A percentile compares a stretch with the other conserved stretches of the same genome.
phyloP scores from a whole-genome alignment of 1,284 basidiomycete genomes.

The Trametes versicolor region DNA sequence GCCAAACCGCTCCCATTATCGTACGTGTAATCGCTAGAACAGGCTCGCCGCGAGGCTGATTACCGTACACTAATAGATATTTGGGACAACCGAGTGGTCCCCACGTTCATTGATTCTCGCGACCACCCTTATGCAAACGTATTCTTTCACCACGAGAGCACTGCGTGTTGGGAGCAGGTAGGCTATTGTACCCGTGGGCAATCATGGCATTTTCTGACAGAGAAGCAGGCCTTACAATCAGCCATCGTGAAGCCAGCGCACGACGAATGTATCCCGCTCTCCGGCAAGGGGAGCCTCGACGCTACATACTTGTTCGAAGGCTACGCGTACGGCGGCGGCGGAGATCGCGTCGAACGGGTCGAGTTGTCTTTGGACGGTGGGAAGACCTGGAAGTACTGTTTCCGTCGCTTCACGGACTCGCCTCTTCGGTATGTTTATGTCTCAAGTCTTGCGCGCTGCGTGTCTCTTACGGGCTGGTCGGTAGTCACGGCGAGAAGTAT shows the following conservation, averaged over 20 bases:
- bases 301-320: constrained; percentile 33
- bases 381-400: constrained; percentile 38
- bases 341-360: constrained; percentile 34
- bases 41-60: background rate
- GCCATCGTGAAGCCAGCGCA: constrained; percentile 37
- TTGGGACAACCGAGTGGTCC: constrained; percentile 39
- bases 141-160: constrained; percentile 36
- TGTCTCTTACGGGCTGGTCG: no score
- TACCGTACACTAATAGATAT: constrained; percentile 27
- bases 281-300: constrained; percentile 9
- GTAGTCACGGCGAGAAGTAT: constrained; percentile 38
- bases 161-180: constrained; percentile 37
- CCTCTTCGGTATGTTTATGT: constrained; percentile 25
- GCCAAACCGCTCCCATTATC: constrained; percentile 37
- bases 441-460: no score
- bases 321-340: constrained; percentile 37
- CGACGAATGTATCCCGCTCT: constrained; percentile 26
- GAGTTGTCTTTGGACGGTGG: constrained; percentile 38
- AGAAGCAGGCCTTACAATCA: constrained; percentile 33
- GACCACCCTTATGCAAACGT: constrained; percentile 32
- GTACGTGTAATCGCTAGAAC: constrained; percentile 1
- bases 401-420: constrained; percentile 31
- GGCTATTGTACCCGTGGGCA: background rate
- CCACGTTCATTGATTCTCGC: constrained; percentile 35
- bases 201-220: background rate